These are phyloP conservation scores for Globisporangium parvum DNA, from an alignment of 352 stramenopile species.

Conservation along the genomic window DNA sequence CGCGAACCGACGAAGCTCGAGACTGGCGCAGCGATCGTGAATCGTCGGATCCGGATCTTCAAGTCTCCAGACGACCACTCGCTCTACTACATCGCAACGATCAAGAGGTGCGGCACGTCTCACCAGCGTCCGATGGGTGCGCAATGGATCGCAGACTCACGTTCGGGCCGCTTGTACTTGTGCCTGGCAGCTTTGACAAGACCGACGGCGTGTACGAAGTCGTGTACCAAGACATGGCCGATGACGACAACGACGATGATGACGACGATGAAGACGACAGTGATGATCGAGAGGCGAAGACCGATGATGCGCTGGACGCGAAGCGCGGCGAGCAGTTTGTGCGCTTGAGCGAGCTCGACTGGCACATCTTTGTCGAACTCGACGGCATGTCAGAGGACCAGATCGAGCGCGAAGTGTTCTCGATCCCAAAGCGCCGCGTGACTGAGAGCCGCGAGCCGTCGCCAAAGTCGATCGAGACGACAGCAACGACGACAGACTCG, in stretches of 20 bases:
- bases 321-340: slow-evolving; percentile 21
- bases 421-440: slow-evolving; percentile 66
- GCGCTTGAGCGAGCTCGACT: slow-evolving; percentile 28
- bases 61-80: slow-evolving; percentile 47
- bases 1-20: slow-evolving; percentile 58
- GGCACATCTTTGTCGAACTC: slow-evolving; percentile 69
- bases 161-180: neutral
- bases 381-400: slow-evolving; percentile 47
- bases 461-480: slow-evolving; percentile 18
- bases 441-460: slow-evolving; percentile 32
- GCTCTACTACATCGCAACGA: slow-evolving; percentile 42
- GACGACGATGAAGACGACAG: slow-evolving; percentile 17
- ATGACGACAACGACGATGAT: slow-evolving; percentile 21
- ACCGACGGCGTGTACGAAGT: slow-evolving; percentile 47
- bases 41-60: slow-evolving; percentile 62
- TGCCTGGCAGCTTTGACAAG: slow-evolving; percentile 21
- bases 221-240: slow-evolving; percentile 42
- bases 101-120: slow-evolving; percentile 28
- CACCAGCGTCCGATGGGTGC: no score
- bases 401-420: slow-evolving; percentile 57
- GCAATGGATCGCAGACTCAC: no score
- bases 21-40: slow-evolving; percentile 33
- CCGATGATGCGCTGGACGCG: neutral
- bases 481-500: neutral
- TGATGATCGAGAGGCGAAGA: slow-evolving; percentile 16